These are phyloP conservation scores for Aspergillus haitiensis DNA, from an alignment of 495 filamentous ascomycete species.

Conservation along the genomic window DNA sequence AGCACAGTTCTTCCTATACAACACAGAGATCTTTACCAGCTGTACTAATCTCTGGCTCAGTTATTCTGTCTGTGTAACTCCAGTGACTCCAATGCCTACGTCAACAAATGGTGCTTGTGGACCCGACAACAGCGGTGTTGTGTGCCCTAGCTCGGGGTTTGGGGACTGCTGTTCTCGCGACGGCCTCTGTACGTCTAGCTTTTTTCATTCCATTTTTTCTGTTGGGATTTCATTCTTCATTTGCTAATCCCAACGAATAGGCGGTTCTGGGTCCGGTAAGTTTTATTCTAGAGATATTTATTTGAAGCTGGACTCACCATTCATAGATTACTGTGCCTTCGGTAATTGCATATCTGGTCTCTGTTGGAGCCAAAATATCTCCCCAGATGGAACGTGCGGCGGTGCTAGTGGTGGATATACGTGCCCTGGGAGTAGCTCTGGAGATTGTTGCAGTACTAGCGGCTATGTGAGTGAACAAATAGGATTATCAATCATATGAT, in stretches of 20 bases:
- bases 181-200: background rate
- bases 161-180: background rate
- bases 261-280: background rate
- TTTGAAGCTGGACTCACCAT: too few relatives aligned
- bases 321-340: background rate
- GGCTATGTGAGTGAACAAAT: too few relatives aligned
- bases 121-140: background rate
- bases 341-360: background rate
- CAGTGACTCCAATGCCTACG: background rate
- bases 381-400: background rate
- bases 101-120: background rate
- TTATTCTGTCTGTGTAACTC: background rate
- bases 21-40: background rate
- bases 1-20: background rate
- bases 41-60: background rate
- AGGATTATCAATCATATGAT: too few relatives aligned
- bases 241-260: background rate
- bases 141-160: background rate
- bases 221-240: too few relatives aligned
- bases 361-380: too few relatives aligned
- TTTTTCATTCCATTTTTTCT: too few relatives aligned
- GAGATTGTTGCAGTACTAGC: conserved; percentile 4
- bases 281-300: too few relatives aligned
- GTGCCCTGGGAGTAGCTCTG: background rate
- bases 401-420: background rate